Base-by-base conservation (phyloP, 345 rosid genomes). In the Adansonia digitata region DNA sequence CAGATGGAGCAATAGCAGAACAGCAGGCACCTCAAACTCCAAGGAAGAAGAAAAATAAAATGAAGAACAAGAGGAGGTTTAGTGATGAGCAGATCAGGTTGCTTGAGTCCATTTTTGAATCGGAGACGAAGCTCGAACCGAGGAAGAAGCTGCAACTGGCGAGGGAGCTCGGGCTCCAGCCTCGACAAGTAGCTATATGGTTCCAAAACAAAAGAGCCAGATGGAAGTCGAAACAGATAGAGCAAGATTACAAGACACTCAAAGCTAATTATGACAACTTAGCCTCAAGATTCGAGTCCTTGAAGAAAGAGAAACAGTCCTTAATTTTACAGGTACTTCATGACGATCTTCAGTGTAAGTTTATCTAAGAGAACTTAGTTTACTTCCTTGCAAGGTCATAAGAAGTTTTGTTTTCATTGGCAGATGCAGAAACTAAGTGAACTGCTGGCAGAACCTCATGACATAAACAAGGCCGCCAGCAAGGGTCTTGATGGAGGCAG, bases 151-250 rank as follows among this genome's bases (percentile, higher is more conserved):
- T 85, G 73, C 84, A 86, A 72, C 35, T 89, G 14, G 97, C 98
- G 2, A 76, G 80, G 68, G 97, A 93, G 76, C 86, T 93, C 5
- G 94, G 89, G 76, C 80, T 93, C 62, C 90, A 91, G 77, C 97
- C 98, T 24, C 88, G 93, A 46, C 98, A 93, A 79, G 90, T 93
- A 39, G 93, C 98, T 69, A 91, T 93, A 75, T 93, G 98, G 97
- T 89, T 93, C 76, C 97, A 93, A 75, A 93, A 93, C 87, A 86
- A 82, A 78, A 84, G 98, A 83, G 97, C 98, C 27, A 87, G 96
- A 57, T 89, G 94, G 94, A 92, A 89, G 74, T 84, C 96, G 5
- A 92, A 89, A 78, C 92, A 83, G 80, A 80, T 92, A 11, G 94
- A 89, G 83, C 84, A 84, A 60, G 90, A 92, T 35, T 92, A 85